These are phyloP conservation scores for Geranium incanum DNA, from an alignment of 441 rosid genomes.

Conservation along the genomic window DNA sequence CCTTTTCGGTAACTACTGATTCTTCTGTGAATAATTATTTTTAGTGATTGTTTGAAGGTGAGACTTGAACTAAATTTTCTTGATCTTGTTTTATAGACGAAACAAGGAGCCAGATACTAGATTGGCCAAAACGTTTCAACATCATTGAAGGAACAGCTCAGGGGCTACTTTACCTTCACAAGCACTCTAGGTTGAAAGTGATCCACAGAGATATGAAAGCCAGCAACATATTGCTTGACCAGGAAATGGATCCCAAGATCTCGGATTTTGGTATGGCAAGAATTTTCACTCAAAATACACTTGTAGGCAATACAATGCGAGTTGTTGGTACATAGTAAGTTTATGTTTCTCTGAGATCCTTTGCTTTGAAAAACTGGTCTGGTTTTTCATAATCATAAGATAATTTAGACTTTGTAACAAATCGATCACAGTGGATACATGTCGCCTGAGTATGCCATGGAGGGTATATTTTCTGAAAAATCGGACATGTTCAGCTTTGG, in stretches of 20 bases:
- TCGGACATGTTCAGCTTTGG: not conserved
- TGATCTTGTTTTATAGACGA: not conserved
- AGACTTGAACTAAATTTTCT: not conserved
- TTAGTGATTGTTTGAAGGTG: not conserved
- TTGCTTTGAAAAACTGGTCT: not conserved
- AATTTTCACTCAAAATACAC: not conserved
- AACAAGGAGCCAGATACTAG: not conserved
- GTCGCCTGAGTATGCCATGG: slow-evolving; percentile 2
- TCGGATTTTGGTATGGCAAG: not conserved
- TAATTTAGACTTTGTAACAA: not conserved
- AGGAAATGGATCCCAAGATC: not conserved
- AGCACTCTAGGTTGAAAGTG: not conserved
- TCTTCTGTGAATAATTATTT: not conserved
- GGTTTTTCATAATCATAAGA: not conserved
- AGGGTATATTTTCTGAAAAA: not conserved
- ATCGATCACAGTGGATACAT: not conserved
- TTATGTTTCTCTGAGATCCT: not conserved
- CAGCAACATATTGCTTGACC: not conserved
- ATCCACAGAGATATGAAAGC: slow-evolving; percentile 4
- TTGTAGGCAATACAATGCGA: not conserved
- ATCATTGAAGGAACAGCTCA: slow-evolving; percentile 4
- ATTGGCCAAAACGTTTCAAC: not conserved
- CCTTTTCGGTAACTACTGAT: not conserved
- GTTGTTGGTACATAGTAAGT: not conserved
- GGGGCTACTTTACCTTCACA: not conserved